phyloP scores from a whole-genome alignment of 805 yeast species.

The Tetrapisispora taiwanensis region DNA sequence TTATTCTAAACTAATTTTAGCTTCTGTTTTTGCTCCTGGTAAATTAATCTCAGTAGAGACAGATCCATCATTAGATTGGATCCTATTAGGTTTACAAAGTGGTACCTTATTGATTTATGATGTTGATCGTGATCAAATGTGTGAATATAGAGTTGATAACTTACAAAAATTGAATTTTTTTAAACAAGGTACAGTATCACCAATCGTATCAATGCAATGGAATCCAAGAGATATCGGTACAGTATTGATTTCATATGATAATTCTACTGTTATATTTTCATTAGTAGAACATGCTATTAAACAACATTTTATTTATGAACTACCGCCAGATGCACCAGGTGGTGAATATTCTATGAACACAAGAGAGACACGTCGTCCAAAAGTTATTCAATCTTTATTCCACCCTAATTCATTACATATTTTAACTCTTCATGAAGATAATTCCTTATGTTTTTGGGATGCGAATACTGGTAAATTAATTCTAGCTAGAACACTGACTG shows the following conservation, averaged over 20 bases:
- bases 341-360: constrained; percentile 37
- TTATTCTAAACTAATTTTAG: constrained; percentile 49
- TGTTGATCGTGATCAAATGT: constrained; percentile 61
- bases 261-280: constrained; percentile 60
- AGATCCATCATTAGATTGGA: constrained; percentile 86
- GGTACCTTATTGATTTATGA: constrained; percentile 69
- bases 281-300: constrained; percentile 51
- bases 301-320: constrained; percentile 46
- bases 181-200: constrained; percentile 48
- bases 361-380: constrained; percentile 32
- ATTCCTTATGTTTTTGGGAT: constrained; percentile 89
- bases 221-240: constrained; percentile 87
- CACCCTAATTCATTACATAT: constrained; percentile 91
- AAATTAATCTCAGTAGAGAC: constrained; percentile 57
- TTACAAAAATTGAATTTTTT: constrained; percentile 50
- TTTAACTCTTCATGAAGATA: constrained; percentile 70
- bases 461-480: constrained; percentile 63
- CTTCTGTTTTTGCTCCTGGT: constrained; percentile 53
- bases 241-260: constrained; percentile 61
- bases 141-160: constrained; percentile 60
- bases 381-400: constrained; percentile 49
- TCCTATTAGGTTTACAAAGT: constrained; percentile 66
- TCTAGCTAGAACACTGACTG: constrained; percentile 64
- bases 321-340: constrained; percentile 64
- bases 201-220: constrained; percentile 59